A percentile compares a stretch with the other conserved stretches of the same genome.
Conservation (phyloP, 495 filamentous ascomycete genomes). For the Hypoxylon crocopeplum region DNA sequence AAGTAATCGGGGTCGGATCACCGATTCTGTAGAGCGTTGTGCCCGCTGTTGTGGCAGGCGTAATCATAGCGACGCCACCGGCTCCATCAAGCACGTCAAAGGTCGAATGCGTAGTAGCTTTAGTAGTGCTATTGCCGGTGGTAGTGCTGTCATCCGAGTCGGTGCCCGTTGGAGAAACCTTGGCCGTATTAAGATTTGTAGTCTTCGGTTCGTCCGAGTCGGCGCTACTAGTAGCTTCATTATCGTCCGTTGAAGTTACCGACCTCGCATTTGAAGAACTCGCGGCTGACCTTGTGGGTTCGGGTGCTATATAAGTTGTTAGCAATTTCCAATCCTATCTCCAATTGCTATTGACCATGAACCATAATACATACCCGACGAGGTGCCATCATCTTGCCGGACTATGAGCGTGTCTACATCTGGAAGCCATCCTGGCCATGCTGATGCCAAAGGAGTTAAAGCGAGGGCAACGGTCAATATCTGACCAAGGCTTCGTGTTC, state of each 20-base stretch:
- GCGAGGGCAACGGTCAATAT: conserved; percentile 31
- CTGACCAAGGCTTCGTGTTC: conserved; percentile 30
- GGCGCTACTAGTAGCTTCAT: conserved; percentile 9
- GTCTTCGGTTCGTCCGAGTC: conserved; percentile 15
- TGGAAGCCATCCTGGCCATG: conserved; percentile 31
- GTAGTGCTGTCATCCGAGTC: conserved; percentile 43
- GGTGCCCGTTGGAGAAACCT: conserved; percentile 14
- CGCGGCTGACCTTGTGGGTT: conserved; percentile 31
- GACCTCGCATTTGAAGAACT: conserved; percentile 6
- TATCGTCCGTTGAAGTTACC: conserved; percentile 2
- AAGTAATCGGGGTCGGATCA: conserved; percentile 79
- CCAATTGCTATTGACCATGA: background rate
- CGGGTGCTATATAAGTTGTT: conserved; percentile 17
- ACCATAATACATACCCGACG: conserved; percentile 30
- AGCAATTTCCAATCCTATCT: conserved; percentile 7
- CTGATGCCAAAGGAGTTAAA: conserved; percentile 27
- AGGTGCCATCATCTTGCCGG: conserved; percentile 29
- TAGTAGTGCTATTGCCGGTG: too few species aligned
- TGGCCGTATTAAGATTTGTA: conserved; percentile 48
- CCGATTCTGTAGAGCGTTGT: conserved; percentile 87
- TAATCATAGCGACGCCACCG: conserved; percentile 84
- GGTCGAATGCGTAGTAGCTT: conserved; percentile 58
- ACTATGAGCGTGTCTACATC: conserved; percentile 29
- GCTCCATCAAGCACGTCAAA: conserved; percentile 67
- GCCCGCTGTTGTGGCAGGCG: conserved; percentile 64